Evolutionary conservation across 305 asterid species (phyloP), one percentile per base, ranked within the genome.

Genomic region (Lippia alba): DNA sequence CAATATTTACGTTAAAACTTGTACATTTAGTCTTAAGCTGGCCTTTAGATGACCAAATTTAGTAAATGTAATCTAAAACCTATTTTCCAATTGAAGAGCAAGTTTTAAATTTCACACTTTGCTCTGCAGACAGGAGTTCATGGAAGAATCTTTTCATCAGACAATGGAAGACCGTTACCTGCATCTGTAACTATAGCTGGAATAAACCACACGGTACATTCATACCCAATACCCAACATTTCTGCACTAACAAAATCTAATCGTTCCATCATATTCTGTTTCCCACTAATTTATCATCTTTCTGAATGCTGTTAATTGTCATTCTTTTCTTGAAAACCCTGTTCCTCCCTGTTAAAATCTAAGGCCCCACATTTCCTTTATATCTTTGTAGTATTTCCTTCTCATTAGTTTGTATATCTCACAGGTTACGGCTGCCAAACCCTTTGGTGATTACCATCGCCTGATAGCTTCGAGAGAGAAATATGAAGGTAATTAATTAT

Each of bases 101-200:
- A 46, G 16, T n/a, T 64, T 39, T 40, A 17, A 4, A 36, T 75
- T 61, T 60, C 39, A 63, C 17, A 44, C 69, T 57, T 45, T 36
- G 77, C 67, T 72, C 54, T 70, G 56, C 82, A 94, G 99, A 81
- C 93, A 41, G 97, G 99, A 79, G 73, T 94, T 69, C 97, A 91
- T 60, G 99, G 99, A 66, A 83, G 86, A 74, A 69, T 88, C 62
- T 80, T 82, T 78, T 91, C 99, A 74, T 88, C 97, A 30, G 88
- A 89, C 75, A 67, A 63, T 64, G 94, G 97, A 72, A 85, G 74
- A 76, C 96, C 92, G 71, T 82, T 94, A 76, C 88, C 96, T 44
- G 99, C 99, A 19, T 75, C 85, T 64, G 81, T 94, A 73, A 73
- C 88, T 71, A 78, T 94, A 68, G 76, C 76, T 70, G 99, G 99